Evolutionary conservation across 225 moss, liverwort and hornwort genomes (phyloP).

Genomic region (Asterella californica): DNA sequence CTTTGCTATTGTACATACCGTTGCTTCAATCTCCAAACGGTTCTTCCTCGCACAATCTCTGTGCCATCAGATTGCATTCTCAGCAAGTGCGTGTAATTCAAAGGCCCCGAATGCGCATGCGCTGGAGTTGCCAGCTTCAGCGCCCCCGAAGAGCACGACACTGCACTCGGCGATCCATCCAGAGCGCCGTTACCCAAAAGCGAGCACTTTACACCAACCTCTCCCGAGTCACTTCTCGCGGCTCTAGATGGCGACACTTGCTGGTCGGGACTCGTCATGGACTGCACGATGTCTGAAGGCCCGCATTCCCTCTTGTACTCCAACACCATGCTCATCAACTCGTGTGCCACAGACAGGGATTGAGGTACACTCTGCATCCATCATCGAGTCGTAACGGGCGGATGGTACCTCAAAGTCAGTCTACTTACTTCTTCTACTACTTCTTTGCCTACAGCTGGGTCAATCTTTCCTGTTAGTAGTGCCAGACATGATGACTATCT

Average conservation of each 20-base stretch:
- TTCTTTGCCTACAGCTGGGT: no score
- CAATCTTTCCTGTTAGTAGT: no score
- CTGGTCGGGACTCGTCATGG: constrained; percentile 64
- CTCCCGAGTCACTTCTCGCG: constrained; percentile 19
- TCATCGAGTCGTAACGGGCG: no score
- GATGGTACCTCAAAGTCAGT: background rate
- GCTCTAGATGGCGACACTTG: constrained; percentile 21
- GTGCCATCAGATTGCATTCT: constrained; percentile 61
- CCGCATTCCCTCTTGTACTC: constrained; percentile 81
- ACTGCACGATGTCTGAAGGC: constrained; percentile 75
- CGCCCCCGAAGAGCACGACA: constrained; percentile 67
- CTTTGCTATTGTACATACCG: constrained; percentile 52
- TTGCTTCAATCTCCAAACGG: constrained; percentile 59
- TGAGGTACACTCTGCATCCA: constrained; percentile 70
- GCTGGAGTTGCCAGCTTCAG: constrained; percentile 49
- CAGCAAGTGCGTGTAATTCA: constrained; percentile 67
- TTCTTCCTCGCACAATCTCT: constrained; percentile 78
- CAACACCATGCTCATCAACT: constrained; percentile 78
- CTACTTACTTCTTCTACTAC: no score
- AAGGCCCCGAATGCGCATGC: constrained; percentile 17
- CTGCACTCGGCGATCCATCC: constrained; percentile 71
- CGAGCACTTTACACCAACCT: constrained; percentile 13
- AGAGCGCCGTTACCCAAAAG: constrained; percentile 51
- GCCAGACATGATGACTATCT: no score
- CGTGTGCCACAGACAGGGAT: constrained; percentile 62